phyloP scores from a whole-genome alignment of 371 early-diverging fungal species.

The Mortierella sp. region DNA sequence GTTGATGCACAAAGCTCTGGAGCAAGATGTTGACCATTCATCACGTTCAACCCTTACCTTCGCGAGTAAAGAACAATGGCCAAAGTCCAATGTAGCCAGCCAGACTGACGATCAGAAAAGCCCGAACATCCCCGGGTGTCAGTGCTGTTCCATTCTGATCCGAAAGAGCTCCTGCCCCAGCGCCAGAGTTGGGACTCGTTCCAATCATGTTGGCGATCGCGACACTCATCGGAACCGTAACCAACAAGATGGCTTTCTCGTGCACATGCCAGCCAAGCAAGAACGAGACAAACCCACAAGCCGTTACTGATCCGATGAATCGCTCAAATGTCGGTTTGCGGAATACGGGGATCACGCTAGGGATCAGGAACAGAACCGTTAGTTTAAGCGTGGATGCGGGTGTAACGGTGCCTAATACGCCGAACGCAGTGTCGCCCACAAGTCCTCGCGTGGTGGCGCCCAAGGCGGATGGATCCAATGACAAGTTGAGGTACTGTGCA shows the following conservation, averaged over 20 bases:
- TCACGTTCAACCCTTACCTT: conserved; percentile 59
- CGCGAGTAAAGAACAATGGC: conserved; percentile 85
- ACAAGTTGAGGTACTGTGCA: conserved; percentile 47
- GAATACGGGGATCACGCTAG: conserved; percentile 65
- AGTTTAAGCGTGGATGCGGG: conserved; percentile 81
- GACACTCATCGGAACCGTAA: conserved; percentile 81
- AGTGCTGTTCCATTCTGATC: conserved; percentile 12
- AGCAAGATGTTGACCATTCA: background rate
- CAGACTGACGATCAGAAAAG: conserved; percentile 73
- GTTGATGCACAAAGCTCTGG: too few relatives aligned
- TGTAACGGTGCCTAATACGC: conserved; percentile 78
- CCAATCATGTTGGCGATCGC: conserved; percentile 40
- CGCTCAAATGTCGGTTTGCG: conserved; percentile 69
- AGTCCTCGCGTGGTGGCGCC: conserved; percentile 89
- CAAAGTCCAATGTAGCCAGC: conserved; percentile 84
- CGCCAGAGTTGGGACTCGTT: conserved; percentile 38
- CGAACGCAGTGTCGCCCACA: conserved; percentile 91
- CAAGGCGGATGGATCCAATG: conserved; percentile 58
- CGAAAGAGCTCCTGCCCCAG: conserved; percentile 24
- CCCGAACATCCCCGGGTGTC: conserved; percentile 59
- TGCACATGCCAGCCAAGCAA: conserved; percentile 99
- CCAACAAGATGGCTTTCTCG: conserved; percentile 94
- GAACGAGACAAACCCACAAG: conserved; percentile 90
- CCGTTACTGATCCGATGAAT: conserved; percentile 79
- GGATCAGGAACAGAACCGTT: conserved; percentile 79